These are phyloP conservation scores for Pleurotus platypus DNA, from an alignment of 768 basidiomycete genomes.

Conservation along the genomic window DNA sequence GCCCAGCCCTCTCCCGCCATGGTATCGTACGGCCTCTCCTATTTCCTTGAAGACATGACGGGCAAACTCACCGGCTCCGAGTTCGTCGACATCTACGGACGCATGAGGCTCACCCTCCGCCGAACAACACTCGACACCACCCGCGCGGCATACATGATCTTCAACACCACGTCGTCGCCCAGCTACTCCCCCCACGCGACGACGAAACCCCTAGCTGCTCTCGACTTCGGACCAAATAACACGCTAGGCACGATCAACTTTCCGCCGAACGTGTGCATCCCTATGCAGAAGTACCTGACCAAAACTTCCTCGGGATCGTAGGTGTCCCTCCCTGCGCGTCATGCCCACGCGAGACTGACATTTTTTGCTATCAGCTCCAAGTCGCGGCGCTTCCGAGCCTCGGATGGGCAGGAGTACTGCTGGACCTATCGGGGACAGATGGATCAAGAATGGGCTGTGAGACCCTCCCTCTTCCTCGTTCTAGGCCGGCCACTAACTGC, in stretches of 20 bases:
- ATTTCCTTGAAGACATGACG: slow-evolving; percentile 62
- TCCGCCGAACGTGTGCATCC: slow-evolving; percentile 27
- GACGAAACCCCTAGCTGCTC: slow-evolving; percentile 36
- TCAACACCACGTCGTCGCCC: slow-evolving; percentile 30
- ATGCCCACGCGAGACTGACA: no score
- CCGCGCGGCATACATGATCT: slow-evolving; percentile 50
- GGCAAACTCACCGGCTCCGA: slow-evolving; percentile 51
- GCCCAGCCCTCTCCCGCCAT: slow-evolving; percentile 12
- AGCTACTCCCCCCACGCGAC: slow-evolving; percentile 15
- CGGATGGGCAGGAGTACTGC: slow-evolving; percentile 57
- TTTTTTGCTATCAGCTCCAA: slow-evolving; percentile 27
- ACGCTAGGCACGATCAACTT: slow-evolving; percentile 51
- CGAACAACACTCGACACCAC: slow-evolving; percentile 40
- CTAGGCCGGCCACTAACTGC: slow-evolving; percentile 5
- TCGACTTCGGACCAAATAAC: slow-evolving; percentile 49
- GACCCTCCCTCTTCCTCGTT: slow-evolving; percentile 13
- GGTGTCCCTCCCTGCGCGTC: no score
- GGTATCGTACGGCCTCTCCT: slow-evolving; percentile 53
- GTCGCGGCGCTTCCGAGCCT: slow-evolving; percentile 50
- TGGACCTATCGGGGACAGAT: slow-evolving; percentile 49
- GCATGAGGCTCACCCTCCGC: slow-evolving; percentile 46
- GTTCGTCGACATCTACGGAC: slow-evolving; percentile 62
- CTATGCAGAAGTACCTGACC: slow-evolving; percentile 52
- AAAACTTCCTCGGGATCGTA: slow-evolving; percentile 19
- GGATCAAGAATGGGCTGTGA: slow-evolving; percentile 65